Evolutionary conservation across 345 rosid genomes (phyloP).

Genomic region (Lumnitzera racemosa): DNA sequence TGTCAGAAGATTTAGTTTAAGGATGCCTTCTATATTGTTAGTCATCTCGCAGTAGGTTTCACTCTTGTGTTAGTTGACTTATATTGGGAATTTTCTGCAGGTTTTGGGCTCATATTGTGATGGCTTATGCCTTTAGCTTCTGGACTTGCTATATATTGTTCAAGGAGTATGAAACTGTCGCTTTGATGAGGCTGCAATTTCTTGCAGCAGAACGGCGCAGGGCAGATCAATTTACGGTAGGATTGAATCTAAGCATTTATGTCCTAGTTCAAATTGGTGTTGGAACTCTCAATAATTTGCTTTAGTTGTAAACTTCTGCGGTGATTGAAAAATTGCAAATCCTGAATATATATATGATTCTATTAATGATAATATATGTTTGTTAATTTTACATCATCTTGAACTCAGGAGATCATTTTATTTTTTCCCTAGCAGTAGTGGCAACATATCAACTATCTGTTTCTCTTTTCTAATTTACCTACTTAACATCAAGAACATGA

Average conservation of each 20-base stretch:
- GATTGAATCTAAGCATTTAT: not conserved
- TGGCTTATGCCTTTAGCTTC: constrained; percentile 79
- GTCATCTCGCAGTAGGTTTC: too few relatives aligned
- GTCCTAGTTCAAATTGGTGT: not conserved
- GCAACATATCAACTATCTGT: too few relatives aligned
- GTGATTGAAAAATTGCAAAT: too few relatives aligned
- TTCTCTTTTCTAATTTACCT: too few relatives aligned
- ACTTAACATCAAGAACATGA: too few relatives aligned
- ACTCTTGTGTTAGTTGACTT: not conserved
- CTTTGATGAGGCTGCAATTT: constrained; percentile 81
- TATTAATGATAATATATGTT: too few relatives aligned
- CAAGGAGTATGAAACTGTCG: constrained; percentile 78
- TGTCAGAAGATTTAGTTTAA: too few relatives aligned
- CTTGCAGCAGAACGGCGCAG: constrained; percentile 75
- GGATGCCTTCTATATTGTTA: too few relatives aligned
- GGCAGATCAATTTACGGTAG: constrained; percentile 86
- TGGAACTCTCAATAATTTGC: not conserved
- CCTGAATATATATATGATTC: too few relatives aligned
- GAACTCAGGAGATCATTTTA: too few relatives aligned
- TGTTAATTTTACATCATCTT: too few relatives aligned
- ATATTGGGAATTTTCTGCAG: constrained; percentile 24
- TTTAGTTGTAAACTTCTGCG: not conserved
- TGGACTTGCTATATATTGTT: constrained; percentile 81
- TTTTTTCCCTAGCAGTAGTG: too few relatives aligned
- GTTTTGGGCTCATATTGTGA: constrained; percentile 69